Evolutionary conservation across 2,329 filamentous ascomycete species (phyloP).

Genomic region (Scorias spongiosa): DNA sequence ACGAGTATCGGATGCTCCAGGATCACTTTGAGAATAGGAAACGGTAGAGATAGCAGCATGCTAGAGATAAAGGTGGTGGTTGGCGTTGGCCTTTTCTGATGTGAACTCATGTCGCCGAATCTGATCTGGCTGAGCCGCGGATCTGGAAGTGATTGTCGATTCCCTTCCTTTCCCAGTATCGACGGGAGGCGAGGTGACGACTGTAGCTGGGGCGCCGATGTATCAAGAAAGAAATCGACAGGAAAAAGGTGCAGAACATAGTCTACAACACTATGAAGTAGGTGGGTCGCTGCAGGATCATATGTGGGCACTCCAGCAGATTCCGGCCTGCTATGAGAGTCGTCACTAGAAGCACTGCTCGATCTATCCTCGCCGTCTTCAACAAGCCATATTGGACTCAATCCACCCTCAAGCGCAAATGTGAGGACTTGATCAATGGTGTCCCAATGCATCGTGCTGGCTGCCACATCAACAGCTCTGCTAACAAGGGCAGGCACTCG

Average conservation of each 20-base stretch:
- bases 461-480: conserved; percentile 45
- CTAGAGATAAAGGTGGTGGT: conserved; percentile 44
- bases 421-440: conserved; percentile 45
- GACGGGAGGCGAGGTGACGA: conserved; percentile 33
- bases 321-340: conserved; percentile 12
- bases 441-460: conserved; percentile 44
- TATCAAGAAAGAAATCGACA: conserved; percentile 43
- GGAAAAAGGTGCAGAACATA: conserved; percentile 49
- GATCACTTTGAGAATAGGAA: conserved; percentile 48
- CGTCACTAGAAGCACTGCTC: conserved; percentile 23
- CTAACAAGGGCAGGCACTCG: conserved; percentile 39
- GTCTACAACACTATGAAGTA: conserved; percentile 41
- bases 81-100: conserved; percentile 16
- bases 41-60: conserved; percentile 55
- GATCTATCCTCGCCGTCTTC: conserved; percentile 18
- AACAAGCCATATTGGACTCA: conserved; percentile 22
- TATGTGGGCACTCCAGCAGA: conserved; percentile 22
- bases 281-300: conserved; percentile 38
- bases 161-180: conserved; percentile 10
- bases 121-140: conserved; percentile 48
- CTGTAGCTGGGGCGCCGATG: conserved; percentile 29
- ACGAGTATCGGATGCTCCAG: conserved; percentile 46
- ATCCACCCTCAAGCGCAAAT: conserved; percentile 39
- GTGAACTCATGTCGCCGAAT: conserved; percentile 47
- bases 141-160: conserved; percentile 26